Evolutionary conservation across 225 moss, liverwort and hornwort genomes (phyloP).

Genomic region (Asterella californica): DNA sequence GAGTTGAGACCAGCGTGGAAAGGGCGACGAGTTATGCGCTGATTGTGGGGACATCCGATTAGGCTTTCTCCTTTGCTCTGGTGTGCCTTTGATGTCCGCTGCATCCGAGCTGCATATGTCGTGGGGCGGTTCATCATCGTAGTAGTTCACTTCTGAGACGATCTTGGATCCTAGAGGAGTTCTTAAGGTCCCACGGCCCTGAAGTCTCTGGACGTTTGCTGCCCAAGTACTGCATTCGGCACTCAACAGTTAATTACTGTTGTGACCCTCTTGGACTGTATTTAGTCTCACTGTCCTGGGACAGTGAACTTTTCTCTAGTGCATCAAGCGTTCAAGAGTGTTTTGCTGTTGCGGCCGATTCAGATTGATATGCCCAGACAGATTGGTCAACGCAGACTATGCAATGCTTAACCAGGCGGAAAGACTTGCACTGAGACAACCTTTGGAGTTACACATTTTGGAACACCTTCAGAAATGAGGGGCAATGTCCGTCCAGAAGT

Average conservation of each 20-base stretch:
- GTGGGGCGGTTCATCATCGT: not conserved
- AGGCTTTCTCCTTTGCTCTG: constrained; percentile 1
- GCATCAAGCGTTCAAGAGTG: not conserved
- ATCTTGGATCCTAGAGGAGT: not conserved
- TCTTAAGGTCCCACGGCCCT: not conserved
- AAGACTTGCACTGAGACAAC: not conserved
- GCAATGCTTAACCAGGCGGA: not conserved
- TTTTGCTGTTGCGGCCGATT: not conserved
- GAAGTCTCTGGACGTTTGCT: not conserved
- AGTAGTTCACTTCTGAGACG: not conserved
- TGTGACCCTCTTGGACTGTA: not conserved
- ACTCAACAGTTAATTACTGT: not conserved
- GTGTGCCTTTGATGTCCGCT: constrained; percentile 1
- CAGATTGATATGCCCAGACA: not conserved
- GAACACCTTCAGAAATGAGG: not conserved
- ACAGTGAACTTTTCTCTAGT: not conserved
- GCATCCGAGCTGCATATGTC: not conserved
- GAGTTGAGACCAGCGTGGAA: not conserved
- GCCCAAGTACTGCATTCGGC: not conserved
- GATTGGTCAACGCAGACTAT: not conserved
- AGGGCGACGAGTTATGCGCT: not conserved
- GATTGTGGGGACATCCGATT: not conserved
- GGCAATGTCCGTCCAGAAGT: not conserved
- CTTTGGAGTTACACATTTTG: not conserved
- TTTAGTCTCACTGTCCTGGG: not conserved